Conservation (phyloP, 2,329 filamentous ascomycete species). For the Hypoxylon sp. region DNA sequence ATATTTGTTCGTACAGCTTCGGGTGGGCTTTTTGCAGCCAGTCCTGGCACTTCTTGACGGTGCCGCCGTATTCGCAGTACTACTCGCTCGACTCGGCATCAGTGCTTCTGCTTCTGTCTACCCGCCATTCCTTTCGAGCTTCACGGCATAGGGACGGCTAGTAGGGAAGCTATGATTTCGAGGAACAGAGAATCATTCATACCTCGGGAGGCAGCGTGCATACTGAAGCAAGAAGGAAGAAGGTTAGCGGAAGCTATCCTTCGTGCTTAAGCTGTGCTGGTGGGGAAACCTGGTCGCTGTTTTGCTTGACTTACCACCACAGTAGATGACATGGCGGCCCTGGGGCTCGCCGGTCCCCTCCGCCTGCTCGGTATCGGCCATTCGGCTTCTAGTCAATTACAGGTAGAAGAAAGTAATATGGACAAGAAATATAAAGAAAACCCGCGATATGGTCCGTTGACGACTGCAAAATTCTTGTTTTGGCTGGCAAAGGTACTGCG, state of each 20-base stretch:
- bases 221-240: slow-evolving; percentile 52
- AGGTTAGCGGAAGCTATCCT: slow-evolving; percentile 10
- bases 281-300: slow-evolving; percentile 13
- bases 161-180: not conserved
- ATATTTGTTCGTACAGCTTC: slow-evolving; percentile 78
- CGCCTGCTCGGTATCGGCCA: slow-evolving; percentile 62
- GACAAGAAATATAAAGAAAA: slow-evolving; percentile 8
- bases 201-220: slow-evolving; percentile 73
- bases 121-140: not conserved
- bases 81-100: slow-evolving; percentile 52
- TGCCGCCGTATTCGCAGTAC: slow-evolving; percentile 99
- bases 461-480: not conserved
- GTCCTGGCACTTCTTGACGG: slow-evolving; percentile 94
- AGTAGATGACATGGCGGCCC: slow-evolving; percentile 62
- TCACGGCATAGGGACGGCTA: slow-evolving; percentile 6
- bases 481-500: slow-evolving; percentile 2
- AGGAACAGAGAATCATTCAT: slow-evolving; percentile 38
- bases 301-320: slow-evolving; percentile 59
- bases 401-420: not conserved
- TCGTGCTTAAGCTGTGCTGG: slow-evolving; percentile 2
- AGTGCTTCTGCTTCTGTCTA: slow-evolving; percentile 28
- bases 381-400: slow-evolving; percentile 43
- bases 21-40: slow-evolving; percentile 84
- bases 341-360: slow-evolving; percentile 57
- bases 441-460: slow-evolving; percentile 28